Base-by-base conservation (phyloP, 495 filamentous ascomycete genomes). In the Neohortaea acidophila region DNA sequence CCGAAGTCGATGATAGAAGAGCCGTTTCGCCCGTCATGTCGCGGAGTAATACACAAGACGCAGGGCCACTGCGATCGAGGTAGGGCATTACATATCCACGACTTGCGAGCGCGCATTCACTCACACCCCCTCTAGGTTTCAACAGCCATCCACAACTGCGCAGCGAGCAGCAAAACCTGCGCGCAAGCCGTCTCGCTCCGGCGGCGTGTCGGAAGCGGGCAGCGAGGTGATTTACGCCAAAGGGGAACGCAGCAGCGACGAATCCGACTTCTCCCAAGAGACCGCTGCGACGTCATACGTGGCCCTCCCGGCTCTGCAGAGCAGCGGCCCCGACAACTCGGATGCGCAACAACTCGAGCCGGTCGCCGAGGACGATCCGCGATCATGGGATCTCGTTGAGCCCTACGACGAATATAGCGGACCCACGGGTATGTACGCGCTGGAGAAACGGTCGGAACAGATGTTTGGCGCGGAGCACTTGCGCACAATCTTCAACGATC, bases 391-490 rank as follows among this genome's bases (percentile, higher is more conserved):
- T 43, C 59, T 75, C 0, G 38, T 73, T 7, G 46, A 20, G 14
- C 62, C 68, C 6, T 32, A 27, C 3, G 48, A 55, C n/a, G 45
- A 54, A 29, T 29, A n/a, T 11, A 35, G 38, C n/a, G 18, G 21
- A 1, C 18, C 19, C 12, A 49, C 44, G 24, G 55, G 36, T 18
- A 36, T 39, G 13, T 71, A 62, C 47, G 66, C 63, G 1, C 56
- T 85, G 1, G 78, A 83, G 58, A 57, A 55, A 17, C 62, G 69
- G 23, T 68, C 75, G 2, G 71, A 78, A 21, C 57, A 70, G 20
- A 62, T 85, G 42, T 81, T 83, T 48, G 77, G 74, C 5, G 50
- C 45, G 4, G 67, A 75, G 36, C 79, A 83, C 53, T 68, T 84
- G 38, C 51, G 66, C 32, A 55, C 63, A 0, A 63, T 69, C 1